Base-by-base conservation (phyloP, 257 asterid species). In the Galeopsis tetrahit region DNA sequence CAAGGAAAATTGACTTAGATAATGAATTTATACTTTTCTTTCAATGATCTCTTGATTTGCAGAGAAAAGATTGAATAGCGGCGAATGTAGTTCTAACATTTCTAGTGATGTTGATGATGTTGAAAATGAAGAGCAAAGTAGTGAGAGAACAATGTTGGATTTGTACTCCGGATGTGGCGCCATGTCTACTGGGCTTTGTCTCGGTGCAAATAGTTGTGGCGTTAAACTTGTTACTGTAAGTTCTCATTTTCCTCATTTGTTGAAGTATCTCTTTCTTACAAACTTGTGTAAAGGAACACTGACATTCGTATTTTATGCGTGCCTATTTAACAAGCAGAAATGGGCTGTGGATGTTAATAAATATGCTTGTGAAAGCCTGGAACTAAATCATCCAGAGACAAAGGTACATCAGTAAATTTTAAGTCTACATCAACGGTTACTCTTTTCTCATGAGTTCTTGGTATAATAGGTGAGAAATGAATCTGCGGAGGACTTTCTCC, bases 291-390 rank as follows among this genome's bases (percentile, higher is more conserved):
- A 5, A 0, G 1, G 0, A 33, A 33, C 2, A 60, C 56, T 5
- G 3, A 4, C 7, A 13, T 7, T 13, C 6, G 6, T 28, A 34
- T 49, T 7, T 11, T 38, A 35, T 32, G 42, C n/a, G 14, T 6
- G 6, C 46, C 40, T 49, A 48, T 43, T 38, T 21, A 2, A n/a
- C 46, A 2, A 40, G 70, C 77, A 89, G 96, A 93, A 86, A 93
- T 93, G 98, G 98, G 96, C 96, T 1, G 88, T 93, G 60, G 97
- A 93, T 67, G 6, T 83, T 7, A 90, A 90, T 52, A 39, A 58
- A 10, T 46, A 78, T 72, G 98, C 98, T 7, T 90, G 96, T 77
- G 83, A 84, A 39, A 93, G 96, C 56, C 79, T 93, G 46, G 84
- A 57, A 53, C 69, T 81, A 44, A 93, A 89, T 53, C 98, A 93